These are phyloP conservation scores for Aureobasidium pullulans DNA, from an alignment of 2,329 filamentous ascomycete species.

Conservation along the genomic window DNA sequence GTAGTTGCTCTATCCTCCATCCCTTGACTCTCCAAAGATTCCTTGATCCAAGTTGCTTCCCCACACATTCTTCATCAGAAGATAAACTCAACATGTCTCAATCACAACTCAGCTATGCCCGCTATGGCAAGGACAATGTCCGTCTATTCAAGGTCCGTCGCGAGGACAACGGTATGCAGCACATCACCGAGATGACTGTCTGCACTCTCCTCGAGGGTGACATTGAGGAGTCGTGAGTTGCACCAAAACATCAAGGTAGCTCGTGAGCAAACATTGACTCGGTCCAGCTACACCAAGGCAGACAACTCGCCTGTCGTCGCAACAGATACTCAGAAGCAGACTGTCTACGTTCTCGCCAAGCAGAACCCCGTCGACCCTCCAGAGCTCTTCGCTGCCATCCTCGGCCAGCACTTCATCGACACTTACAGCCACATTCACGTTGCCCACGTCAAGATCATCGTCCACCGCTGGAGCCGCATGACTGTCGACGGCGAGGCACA, in stretches of 20 bases:
- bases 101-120: constrained; percentile 46
- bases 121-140: constrained; percentile 96
- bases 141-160: constrained; percentile 91
- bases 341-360: constrained; percentile 80
- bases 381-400: constrained; percentile 78
- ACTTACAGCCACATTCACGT: constrained; percentile 81
- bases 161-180: constrained; percentile 69
- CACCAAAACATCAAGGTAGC: constrained; percentile 10
- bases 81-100: constrained; percentile 3
- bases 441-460: constrained; percentile 72
- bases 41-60: background rate
- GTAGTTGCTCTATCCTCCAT: background rate
- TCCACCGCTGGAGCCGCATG: constrained; percentile 90
- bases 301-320: constrained; percentile 95
- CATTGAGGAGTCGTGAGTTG: constrained; percentile 68
- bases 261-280: background rate
- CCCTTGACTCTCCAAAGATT: background rate
- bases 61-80: background rate
- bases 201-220: constrained; percentile 87
- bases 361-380: constrained; percentile 86
- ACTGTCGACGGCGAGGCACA: constrained; percentile 79
- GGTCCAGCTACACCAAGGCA: constrained; percentile 73
- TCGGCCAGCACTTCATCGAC: constrained; percentile 82
- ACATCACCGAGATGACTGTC: constrained; percentile 90
- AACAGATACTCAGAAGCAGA: constrained; percentile 98